Base-by-base conservation (phyloP, 2,329 filamentous ascomycete genomes). In the Cercospora berteroae region DNA sequence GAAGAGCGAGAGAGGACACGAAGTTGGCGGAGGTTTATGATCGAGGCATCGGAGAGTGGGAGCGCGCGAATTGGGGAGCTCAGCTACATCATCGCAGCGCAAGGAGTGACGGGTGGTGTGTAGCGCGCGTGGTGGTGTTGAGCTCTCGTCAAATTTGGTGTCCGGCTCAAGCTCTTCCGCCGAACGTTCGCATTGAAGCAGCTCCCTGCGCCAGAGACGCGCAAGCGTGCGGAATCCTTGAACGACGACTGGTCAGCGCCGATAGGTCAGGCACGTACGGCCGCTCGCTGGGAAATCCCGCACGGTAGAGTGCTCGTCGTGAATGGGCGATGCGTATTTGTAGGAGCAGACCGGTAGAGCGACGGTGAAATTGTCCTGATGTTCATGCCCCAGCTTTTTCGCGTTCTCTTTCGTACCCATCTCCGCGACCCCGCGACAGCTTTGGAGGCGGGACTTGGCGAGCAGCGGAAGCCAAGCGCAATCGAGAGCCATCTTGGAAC, bases 101-200 rank as follows among this genome's bases (percentile, higher is more conserved):
- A 55, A 8, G 55, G 57, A 52, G 61, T 13, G 13, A 23, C 31
- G 25, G 64, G 65, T 63, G 65, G 57, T 52, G 57, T 52, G 50
- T 60, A 60, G 57, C 29, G 44, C 50, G 60, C 58, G 64, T 44
- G 27, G 55, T 64, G 60, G 60, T 52, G 65, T 36, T 52, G 59
- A 36, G 39, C 12, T 42, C 56, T 60, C 58, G 25, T 57, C 57
- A 56, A 64, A 63, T 63, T 55, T 52, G 58, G 64, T 62, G 64
- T 39, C 64, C 48, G 33, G 33, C 64, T 44, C 63, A 31, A 64
- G 57, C 39, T 57, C 42, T 52, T 29, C 31, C 55, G 56, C 31
- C 42, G 56, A 48, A 57, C 16, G 39, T 64, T 63, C 63, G 39
- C 58, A 60, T 27, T 60, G 58, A 60, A 60, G 58, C 58, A 60